Evolutionary conservation across 169 alveolate genomes (phyloP).

Genomic region (Plasmodium knowlesi): DNA sequence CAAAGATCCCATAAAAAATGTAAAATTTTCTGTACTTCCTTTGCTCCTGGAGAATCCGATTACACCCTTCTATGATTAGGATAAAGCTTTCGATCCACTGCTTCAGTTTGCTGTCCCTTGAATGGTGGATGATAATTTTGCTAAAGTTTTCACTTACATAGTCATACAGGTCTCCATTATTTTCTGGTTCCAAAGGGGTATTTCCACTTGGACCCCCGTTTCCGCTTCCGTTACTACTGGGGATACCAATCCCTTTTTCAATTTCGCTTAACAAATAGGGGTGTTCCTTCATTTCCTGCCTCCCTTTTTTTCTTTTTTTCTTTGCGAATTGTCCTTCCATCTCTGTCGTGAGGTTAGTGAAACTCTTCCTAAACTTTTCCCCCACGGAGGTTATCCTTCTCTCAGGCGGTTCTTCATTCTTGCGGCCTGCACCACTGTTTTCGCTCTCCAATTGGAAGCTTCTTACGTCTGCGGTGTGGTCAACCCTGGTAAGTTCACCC

Average conservation of each 20-base stretch:
- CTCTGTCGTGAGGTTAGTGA: conserved; percentile 6
- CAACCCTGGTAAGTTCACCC: neutral
- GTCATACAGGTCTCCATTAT: conserved; percentile 25
- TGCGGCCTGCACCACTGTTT: neutral
- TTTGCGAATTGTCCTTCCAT: neutral
- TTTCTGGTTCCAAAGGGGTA: neutral
- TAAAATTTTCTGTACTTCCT: conserved; percentile 35
- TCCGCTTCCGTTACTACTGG: neutral
- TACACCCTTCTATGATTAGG: conserved; percentile 72
- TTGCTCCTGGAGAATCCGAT: conserved; percentile 38
- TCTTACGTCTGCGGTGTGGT: neutral
- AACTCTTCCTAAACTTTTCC: neutral
- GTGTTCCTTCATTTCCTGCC: neutral
- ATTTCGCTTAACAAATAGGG: neutral
- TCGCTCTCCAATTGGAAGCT: neutral
- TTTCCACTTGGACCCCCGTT: neutral
- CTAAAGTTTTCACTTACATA: conserved; percentile 69
- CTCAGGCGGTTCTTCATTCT: neutral
- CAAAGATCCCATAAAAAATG: conserved; percentile 57
- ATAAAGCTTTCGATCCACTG: conserved; percentile 70
- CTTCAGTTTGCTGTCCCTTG: conserved; percentile 68
- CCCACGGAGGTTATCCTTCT: neutral
- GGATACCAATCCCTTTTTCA: neutral
- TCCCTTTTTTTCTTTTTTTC: neutral
- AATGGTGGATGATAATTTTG: conserved; percentile 67